Conservation (phyloP, 2,329 filamentous ascomycete genomes). For the Hypoxylon rubiginosum region DNA sequence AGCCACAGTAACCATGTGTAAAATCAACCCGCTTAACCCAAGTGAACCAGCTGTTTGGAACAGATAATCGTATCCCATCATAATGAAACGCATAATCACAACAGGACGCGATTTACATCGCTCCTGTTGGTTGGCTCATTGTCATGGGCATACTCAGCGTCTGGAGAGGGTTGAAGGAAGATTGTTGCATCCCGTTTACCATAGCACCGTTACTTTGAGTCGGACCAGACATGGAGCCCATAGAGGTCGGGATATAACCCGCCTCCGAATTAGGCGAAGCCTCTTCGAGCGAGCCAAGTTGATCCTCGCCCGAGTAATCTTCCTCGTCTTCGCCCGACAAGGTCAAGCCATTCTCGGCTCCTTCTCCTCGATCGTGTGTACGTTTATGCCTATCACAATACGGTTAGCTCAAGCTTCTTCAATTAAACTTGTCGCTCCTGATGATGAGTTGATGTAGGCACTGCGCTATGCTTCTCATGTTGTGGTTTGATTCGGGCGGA, state of each 20-base stretch:
- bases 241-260: constrained; percentile 69
- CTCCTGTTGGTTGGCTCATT: constrained; percentile 67
- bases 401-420: constrained; percentile 52
- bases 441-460: constrained; percentile 53
- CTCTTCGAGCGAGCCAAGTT: constrained; percentile 83
- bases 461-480: constrained; percentile 52
- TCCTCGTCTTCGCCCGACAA: constrained; percentile 88
- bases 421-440: constrained; percentile 46
- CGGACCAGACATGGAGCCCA: constrained; percentile 61
- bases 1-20: constrained; percentile 35
- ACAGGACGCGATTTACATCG: constrained; percentile 50
- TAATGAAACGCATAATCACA: constrained; percentile 42
- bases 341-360: constrained; percentile 68
- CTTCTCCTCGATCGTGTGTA: constrained; percentile 75
- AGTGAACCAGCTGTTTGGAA: constrained; percentile 38
- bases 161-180: constrained; percentile 69
- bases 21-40: constrained; percentile 44
- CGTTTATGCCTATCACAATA: constrained; percentile 81
- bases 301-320: constrained; percentile 84
- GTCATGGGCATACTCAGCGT: constrained; percentile 75
- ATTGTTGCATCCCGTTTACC: constrained; percentile 51
- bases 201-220: constrained; percentile 49
- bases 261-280: constrained; percentile 79
- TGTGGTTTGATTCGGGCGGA: constrained; percentile 50
- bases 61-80: constrained; percentile 41